Conservation (phyloP, 495 filamentous ascomycete species). For the Bryoglossum gracile region DNA sequence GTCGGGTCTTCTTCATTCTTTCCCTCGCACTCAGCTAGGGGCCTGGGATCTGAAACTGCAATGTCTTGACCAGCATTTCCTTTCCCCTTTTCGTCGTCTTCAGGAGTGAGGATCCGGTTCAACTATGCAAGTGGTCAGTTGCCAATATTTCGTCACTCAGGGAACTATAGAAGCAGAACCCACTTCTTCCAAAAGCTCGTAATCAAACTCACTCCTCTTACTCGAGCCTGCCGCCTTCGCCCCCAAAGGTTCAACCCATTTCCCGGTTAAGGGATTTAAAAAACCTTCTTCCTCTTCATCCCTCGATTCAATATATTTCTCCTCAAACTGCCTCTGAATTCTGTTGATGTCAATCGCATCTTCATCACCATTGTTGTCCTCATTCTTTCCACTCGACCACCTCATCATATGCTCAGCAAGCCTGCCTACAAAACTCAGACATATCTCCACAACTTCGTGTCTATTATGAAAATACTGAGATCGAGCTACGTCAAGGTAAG, state of each 20-base stretch:
- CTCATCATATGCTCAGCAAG: neutral
- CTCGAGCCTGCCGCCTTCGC: neutral
- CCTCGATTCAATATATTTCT: no score
- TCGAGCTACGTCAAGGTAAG: neutral
- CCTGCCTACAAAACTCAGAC: neutral
- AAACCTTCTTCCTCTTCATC: constrained; percentile 7
- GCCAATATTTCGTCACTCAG: no score
- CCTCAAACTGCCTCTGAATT: no score
- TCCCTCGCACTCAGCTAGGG: no score
- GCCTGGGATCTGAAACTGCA: no score
- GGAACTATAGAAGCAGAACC: no score
- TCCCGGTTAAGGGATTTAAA: constrained; percentile 7
- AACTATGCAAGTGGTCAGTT: no score
- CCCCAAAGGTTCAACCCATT: constrained; percentile 4
- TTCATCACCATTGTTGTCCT: neutral
- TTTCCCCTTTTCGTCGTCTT: neutral
- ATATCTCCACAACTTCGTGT: neutral
- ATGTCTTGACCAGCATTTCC: no score
- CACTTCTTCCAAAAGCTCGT: no score
- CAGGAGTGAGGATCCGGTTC: neutral
- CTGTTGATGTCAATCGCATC: constrained; percentile 3
- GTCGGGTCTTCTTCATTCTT: no score
- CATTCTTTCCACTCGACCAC: constrained; percentile 1
- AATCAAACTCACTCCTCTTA: neutral
- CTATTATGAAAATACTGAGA: neutral